Evolutionary conservation across 768 basidiomycete genomes (phyloP).

Genomic region (Lepiota venenata): DNA sequence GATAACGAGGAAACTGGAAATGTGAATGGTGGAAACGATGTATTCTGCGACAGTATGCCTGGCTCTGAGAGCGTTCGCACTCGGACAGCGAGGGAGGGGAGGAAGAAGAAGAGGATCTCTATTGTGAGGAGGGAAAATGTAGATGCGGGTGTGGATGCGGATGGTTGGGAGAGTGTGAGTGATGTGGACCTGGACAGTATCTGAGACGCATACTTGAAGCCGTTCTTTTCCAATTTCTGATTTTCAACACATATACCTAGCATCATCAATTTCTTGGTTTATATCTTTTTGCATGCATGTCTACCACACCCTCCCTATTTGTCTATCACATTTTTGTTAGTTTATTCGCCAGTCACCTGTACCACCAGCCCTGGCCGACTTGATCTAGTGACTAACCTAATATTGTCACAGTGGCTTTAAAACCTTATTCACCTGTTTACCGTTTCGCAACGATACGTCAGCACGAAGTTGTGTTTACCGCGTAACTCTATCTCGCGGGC

Average conservation of each 20-base stretch:
- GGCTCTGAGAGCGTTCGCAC: neutral
- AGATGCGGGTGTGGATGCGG: constrained; percentile 4
- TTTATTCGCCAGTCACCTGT: too few species aligned
- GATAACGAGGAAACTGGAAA: neutral
- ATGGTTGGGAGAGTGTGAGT: constrained; percentile 13
- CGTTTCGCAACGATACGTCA: too few species aligned
- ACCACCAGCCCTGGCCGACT: too few species aligned
- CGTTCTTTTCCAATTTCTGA: too few species aligned
- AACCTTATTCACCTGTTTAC: too few species aligned
- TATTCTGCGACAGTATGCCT: neutral
- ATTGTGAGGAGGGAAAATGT: neutral
- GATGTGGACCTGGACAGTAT: constrained; percentile 4
- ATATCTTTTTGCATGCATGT: neutral
- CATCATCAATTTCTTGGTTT: neutral
- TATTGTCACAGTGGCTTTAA: too few species aligned
- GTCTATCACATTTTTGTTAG: too few species aligned
- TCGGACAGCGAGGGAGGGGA: neutral
- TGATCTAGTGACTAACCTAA: too few species aligned
- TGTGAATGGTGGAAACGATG: neutral
- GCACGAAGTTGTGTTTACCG: too few species aligned
- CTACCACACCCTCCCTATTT: too few species aligned
- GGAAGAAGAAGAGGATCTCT: neutral
- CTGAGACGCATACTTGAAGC: neutral
- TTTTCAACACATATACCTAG: neutral
- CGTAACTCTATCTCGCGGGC: too few species aligned